Base-by-base conservation (phyloP, 495 filamentous ascomycete genomes). In the Tuber indicum region DNA sequence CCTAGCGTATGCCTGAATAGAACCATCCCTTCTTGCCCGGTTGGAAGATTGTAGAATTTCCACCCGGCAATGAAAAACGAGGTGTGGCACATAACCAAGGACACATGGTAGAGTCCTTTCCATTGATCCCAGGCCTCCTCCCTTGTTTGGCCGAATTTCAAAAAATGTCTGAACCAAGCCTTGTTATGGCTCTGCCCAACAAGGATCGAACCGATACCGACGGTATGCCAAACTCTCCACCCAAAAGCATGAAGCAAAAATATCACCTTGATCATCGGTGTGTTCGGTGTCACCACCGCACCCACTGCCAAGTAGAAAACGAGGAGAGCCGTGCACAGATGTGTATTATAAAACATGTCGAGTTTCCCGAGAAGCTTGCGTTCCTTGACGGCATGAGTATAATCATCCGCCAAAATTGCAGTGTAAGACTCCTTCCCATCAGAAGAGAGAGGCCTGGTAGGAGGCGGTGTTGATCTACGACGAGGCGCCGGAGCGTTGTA, bases 81-180 rank as follows among this genome's bases (percentile, higher is more conserved):
- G 52, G 90, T 89, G 76, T 97, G 93, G 84, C 93, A 96, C 88
- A 98, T 89, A 43, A 89, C 89, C 88, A 94, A 93, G 84, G 93
- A 95, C 47, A 98, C 86, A 82, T 98, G 94, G 79, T 98, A 98
- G 75, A 95, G 90, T 69, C 94, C 92, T 85, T 98, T 98, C 96
- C 96, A 99, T 84, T 99, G 94, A 74, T 91, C 91, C 96, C 96
- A 99, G 3, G 95, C 95, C 85, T 98, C 96, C 71, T 92, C 91
- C 0, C 90, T 89, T 44, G 88, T 93, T 81, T 98, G 95, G 76
- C 96, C 96, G 82, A 91, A 98, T 84, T 99, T 99, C 84, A 99
- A 88, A 82, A 98, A 99, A 85, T 99, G 96, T 41, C 96, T 90
- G 23, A 95, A 97, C 93, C 95, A 98, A 82, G 90, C 88, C 85